Conservation (phyloP, 805 yeast genomes). For the Metschnikowia arizonensis region DNA sequence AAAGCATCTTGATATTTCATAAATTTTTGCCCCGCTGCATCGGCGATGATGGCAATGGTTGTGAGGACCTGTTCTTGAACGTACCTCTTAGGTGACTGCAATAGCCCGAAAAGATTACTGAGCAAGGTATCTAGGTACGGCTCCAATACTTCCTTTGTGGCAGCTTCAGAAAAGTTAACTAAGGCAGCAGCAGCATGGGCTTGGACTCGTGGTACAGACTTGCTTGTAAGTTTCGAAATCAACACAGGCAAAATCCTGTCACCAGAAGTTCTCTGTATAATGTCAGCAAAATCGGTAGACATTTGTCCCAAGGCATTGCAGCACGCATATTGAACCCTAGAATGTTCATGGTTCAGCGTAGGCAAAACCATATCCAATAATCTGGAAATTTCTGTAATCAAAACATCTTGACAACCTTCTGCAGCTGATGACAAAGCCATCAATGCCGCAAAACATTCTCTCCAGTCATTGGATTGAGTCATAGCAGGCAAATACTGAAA, state of each 20-base stretch:
- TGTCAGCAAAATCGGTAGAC: slow-evolving; percentile 92
- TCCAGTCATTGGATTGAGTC: slow-evolving; percentile 76
- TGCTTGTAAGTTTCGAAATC: slow-evolving; percentile 69
- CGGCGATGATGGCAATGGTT: slow-evolving; percentile 95
- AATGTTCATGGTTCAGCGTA: slow-evolving; percentile 76
- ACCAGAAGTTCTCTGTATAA: slow-evolving; percentile 78
- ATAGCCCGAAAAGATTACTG: slow-evolving; percentile 64
- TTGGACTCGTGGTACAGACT: slow-evolving; percentile 86
- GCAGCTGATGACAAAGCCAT: slow-evolving; percentile 97
- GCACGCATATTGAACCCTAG: slow-evolving; percentile 95
- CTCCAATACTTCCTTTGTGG: slow-evolving; percentile 78
- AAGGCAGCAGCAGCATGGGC: slow-evolving; percentile 98
- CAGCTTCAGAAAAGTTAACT: slow-evolving; percentile 92
- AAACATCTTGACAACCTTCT: slow-evolving; percentile 91
- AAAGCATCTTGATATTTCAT: slow-evolving; percentile 89
- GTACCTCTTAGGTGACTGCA: slow-evolving; percentile 83
- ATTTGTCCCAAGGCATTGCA: slow-evolving; percentile 97
- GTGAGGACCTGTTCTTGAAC: slow-evolving; percentile 97
- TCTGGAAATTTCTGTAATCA: slow-evolving; percentile 75
- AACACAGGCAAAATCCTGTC: slow-evolving; percentile 80
- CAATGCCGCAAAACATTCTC: slow-evolving; percentile 92
- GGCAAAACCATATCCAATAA: slow-evolving; percentile 84
- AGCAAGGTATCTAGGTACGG: slow-evolving; percentile 87
- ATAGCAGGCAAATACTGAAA: slow-evolving; percentile 84
- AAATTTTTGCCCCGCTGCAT: slow-evolving; percentile 86